A percentile compares a stretch with the other conserved stretches of the same genome.
These are phyloP conservation scores for Solanum pennellii DNA, from an alignment of 257 asterid species.

Conservation along the genomic window DNA sequence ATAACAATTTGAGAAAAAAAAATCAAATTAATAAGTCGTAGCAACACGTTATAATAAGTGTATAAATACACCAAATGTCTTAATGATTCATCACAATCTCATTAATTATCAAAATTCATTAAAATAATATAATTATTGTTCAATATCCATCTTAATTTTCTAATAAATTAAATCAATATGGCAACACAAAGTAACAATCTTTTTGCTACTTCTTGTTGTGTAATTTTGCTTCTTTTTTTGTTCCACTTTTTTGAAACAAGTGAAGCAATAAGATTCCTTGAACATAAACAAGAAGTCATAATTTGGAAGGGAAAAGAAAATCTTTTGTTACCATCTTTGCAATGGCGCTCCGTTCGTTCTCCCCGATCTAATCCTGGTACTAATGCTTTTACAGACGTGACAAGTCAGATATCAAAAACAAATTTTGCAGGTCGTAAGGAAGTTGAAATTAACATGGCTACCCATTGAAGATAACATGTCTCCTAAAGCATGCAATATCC, in stretches of 20 bases:
- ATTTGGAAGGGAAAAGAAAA: conserved; percentile 5
- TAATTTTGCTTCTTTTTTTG: neutral
- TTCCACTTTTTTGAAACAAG: neutral
- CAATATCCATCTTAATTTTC: neutral
- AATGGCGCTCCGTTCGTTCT: neutral
- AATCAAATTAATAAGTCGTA: neutral
- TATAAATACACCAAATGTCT: neutral
- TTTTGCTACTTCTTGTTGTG: neutral
- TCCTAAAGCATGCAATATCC: neutral
- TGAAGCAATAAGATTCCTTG: conserved; percentile 26
- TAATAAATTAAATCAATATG: neutral
- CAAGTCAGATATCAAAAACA: neutral
- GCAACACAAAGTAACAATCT: neutral
- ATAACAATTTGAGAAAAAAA: neutral
- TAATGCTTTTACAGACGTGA: neutral
- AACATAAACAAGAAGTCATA: conserved; percentile 19
- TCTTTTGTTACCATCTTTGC: neutral
- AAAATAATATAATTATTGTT: neutral
- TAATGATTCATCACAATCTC: neutral
- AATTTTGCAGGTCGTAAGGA: neutral
- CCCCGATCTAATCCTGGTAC: neutral
- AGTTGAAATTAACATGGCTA: neutral
- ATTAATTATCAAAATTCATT: neutral
- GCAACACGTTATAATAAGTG: neutral
- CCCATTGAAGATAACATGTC: neutral